Conservation (phyloP, 257 asterid genomes). For the Nemophila menziesii region DNA sequence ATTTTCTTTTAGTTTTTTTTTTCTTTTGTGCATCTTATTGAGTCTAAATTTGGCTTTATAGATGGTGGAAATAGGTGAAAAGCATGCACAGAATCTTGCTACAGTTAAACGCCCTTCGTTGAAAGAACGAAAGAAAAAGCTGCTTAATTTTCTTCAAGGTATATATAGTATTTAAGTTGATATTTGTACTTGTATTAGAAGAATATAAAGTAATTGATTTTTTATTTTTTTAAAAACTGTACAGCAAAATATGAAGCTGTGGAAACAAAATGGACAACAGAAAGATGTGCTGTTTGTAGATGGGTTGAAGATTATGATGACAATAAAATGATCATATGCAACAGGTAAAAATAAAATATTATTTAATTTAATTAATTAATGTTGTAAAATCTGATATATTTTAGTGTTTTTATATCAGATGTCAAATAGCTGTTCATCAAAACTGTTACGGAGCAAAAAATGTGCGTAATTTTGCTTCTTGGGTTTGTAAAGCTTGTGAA, state of each 20-base stretch:
- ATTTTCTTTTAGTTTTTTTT: background rate
- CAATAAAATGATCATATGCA: conserved; percentile 75
- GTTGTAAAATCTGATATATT: background rate
- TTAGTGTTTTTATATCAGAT: conserved; percentile 33
- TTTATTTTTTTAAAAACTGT: conserved; percentile 12
- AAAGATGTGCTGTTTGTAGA: conserved; percentile 98
- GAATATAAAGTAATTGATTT: conserved; percentile 13
- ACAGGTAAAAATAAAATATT: conserved; percentile 12
- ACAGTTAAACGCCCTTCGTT: conserved; percentile 14
- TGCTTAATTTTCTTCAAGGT: conserved; percentile 17
- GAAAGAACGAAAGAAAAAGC: conserved; percentile 16
- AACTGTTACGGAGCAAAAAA: conserved; percentile 98
- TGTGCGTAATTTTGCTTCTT: conserved; percentile 87
- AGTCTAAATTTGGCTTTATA: conserved; percentile 5
- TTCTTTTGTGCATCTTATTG: background rate
- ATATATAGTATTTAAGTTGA: background rate
- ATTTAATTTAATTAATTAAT: no score
- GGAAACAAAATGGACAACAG: conserved; percentile 92
- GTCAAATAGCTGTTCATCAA: conserved; percentile 99
- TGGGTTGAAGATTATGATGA: conserved; percentile 99
- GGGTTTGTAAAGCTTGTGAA: conserved; percentile 99
- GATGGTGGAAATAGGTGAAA: conserved; percentile 19
- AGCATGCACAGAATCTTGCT: conserved; percentile 8
- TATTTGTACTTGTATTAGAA: conserved; percentile 7
- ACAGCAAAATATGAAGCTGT: conserved; percentile 89